Evolutionary conservation across 2,329 filamentous ascomycete species (phyloP), one percentile per base, ranked within the genome.

Genomic region (Arthrobotrys entomopaga): DNA sequence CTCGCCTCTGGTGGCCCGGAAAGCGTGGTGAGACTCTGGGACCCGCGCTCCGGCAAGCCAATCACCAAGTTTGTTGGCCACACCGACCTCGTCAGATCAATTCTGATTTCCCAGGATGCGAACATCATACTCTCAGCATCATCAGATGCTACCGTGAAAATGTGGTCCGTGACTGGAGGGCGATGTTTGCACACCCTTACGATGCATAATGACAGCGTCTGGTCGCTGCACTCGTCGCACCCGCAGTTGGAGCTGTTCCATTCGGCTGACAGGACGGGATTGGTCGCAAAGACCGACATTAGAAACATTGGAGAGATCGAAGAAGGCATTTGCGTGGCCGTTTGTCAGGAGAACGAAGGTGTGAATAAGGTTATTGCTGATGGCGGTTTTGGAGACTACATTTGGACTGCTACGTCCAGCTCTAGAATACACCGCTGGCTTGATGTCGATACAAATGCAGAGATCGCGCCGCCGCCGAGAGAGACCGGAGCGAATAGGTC

Each of bases 141-240:
- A 78, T 94, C 94, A 0, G 95, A 99, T 81, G 93, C 96, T 82
- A 98, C 95, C 0, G 90, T 99, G 83, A 99, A 99, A 83, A 88
- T 98, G 69, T 99, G 95, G 95, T 97, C 93, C 77, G 89, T 98
- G 78, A 95, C 91, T 10, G 94, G 93, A 20, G 95, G 95, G 65
- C 87, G 95, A 78, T 99, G 95, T 85, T 94, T 98, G 90, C 92
- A 97, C 82, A 99, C 95, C 0, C 87, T 99, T 78, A 97, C 93
- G 64, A 99, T 99, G 95, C 95, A 99, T 83, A 96, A 96, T 80
- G 93, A 97, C 80, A 97, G 93, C 80, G 92, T 99, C 20, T 99
- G 95, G 95, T 96, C 92, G 0, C 85, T 99, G 20, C 96, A 91
- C 82, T 97, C 95, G 0, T 89, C 94, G 63, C 88, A 96, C 78